Evolutionary conservation across 768 basidiomycete genomes (phyloP).

Genomic region (Leccinum pellstonianum): DNA sequence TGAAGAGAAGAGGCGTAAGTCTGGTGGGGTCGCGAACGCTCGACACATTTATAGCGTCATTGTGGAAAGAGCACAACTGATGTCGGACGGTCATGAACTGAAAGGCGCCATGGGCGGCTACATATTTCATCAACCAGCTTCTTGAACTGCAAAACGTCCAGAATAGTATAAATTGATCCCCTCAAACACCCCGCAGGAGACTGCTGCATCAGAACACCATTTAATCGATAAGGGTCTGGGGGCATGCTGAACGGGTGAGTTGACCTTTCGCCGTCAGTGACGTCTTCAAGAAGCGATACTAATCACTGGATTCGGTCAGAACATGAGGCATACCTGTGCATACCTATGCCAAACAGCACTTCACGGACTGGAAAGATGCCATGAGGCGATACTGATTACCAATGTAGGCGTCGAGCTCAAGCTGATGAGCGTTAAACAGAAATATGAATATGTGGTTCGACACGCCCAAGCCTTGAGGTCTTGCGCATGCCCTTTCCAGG

Average conservation of each 20-base stretch:
- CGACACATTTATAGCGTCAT: constrained; percentile 19
- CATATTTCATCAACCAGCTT: background rate
- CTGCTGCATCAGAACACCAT: constrained; percentile 5
- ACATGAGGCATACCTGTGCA: constrained; percentile 17
- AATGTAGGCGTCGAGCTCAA: background rate
- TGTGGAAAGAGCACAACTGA: background rate
- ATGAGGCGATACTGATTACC: constrained; percentile 4
- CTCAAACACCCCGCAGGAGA: constrained; percentile 1
- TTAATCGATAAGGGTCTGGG: constrained; percentile 13
- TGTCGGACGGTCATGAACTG: background rate
- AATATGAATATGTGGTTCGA: background rate
- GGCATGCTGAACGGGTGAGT: constrained; percentile 22
- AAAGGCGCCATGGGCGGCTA: constrained; percentile 20
- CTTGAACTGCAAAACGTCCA: background rate
- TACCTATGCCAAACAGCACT: constrained; percentile 1
- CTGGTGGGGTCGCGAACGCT: background rate
- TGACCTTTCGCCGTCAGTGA: constrained; percentile 5
- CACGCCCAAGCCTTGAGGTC: constrained; percentile 21
- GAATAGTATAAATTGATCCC: constrained; percentile 4
- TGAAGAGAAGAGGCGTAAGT: background rate
- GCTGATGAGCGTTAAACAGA: constrained; percentile 15
- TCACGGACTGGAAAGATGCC: constrained; percentile 5
- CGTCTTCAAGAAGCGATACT: constrained; percentile 14
- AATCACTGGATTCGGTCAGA: background rate
- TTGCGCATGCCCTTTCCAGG: background rate